Percentiles rank a stretch among this genome's conserved stretches.
Evolutionary conservation across 164 flowering plant genomes (phyloP).

Genomic region (Litsea cubeba): DNA sequence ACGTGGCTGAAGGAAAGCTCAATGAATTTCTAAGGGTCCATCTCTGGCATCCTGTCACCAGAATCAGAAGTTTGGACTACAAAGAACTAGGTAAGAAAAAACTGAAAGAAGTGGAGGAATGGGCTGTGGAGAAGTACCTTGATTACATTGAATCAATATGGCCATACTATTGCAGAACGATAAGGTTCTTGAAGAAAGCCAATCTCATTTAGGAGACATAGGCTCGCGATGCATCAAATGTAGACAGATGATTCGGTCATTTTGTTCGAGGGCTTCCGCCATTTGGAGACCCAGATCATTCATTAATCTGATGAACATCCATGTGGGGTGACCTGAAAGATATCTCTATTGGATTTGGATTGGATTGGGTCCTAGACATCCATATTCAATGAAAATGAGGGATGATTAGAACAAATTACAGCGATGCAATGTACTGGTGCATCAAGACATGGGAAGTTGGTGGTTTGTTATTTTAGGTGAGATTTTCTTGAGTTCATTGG

Average conservation of each 20-base stretch:
- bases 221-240: background rate
- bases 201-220: slow-evolving; percentile 43
- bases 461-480: too few relatives aligned
- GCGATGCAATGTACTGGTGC: too few relatives aligned
- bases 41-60: slow-evolving; percentile 44
- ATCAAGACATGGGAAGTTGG: too few relatives aligned
- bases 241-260: background rate
- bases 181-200: slow-evolving; percentile 77
- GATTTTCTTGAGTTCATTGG: too few relatives aligned
- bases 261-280: background rate
- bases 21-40: slow-evolving; percentile 30
- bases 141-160: slow-evolving; percentile 70
- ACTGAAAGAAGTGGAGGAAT: slow-evolving; percentile 37
- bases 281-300: background rate
- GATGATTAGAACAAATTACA: too few relatives aligned
- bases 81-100: slow-evolving; percentile 30
- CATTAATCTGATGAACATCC: background rate
- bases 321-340: background rate
- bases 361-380: too few relatives aligned
- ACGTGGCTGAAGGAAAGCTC: slow-evolving; percentile 47
- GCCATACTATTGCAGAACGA: slow-evolving; percentile 76
- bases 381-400: too few relatives aligned
- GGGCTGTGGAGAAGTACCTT: slow-evolving; percentile 54
- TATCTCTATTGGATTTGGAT: too few relatives aligned
- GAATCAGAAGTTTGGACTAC: slow-evolving; percentile 45